Evolutionary conservation across 495 filamentous ascomycete genomes (phyloP).

Genomic region (Aspergillus mulundensis): DNA sequence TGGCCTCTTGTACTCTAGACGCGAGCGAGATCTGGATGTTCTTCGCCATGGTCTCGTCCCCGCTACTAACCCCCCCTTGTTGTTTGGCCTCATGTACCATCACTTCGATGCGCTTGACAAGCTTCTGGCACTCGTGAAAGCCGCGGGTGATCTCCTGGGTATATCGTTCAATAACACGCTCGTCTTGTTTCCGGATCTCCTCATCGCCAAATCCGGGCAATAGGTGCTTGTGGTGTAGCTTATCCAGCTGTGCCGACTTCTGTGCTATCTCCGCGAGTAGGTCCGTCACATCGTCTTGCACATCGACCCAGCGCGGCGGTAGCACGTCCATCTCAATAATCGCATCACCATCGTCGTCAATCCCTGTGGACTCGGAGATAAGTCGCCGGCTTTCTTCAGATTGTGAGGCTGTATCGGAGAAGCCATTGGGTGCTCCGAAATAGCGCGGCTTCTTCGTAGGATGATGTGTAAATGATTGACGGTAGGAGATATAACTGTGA

Average conservation of each 20-base stretch:
- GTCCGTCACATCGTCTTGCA: constrained; percentile 89
- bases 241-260: constrained; percentile 79
- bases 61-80: constrained; percentile 62
- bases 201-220: constrained; percentile 97
- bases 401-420: constrained; percentile 57
- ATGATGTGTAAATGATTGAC: constrained; percentile 95
- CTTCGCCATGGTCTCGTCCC: constrained; percentile 91
- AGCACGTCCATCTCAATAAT: constrained; percentile 98
- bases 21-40: constrained; percentile 93
- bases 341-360: constrained; percentile 85
- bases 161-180: constrained; percentile 81
- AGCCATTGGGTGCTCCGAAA: constrained; percentile 66
- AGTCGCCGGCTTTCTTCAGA: constrained; percentile 81
- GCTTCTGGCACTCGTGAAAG: constrained; percentile 85
- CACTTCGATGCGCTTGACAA: constrained; percentile 79
- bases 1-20: constrained; percentile 84
- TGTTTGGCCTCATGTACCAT: constrained; percentile 75
- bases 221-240: constrained; percentile 94
- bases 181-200: constrained; percentile 74
- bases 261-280: constrained; percentile 73
- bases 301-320: constrained; percentile 91
- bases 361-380: constrained; percentile 66
- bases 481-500: constrained; percentile 91
- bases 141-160: constrained; percentile 84
- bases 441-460: constrained; percentile 80